Percentiles rank a stretch among this genome's conserved stretches.
Evolutionary conservation across 2,329 filamentous ascomycete genomes (phyloP).

Genomic region (Botrytis cinerea): DNA sequence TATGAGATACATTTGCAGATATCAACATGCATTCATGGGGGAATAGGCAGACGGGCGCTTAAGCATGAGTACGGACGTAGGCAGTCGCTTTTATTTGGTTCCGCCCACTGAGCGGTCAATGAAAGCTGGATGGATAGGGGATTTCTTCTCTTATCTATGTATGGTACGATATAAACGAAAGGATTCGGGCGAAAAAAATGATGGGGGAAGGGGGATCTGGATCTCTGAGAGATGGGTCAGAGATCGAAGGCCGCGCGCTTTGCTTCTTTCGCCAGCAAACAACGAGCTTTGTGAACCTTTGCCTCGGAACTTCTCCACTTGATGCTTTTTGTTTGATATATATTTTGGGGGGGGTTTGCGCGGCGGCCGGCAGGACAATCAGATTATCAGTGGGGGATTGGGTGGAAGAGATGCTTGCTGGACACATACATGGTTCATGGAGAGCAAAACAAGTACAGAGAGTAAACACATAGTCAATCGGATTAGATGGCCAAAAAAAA

Average conservation of each 20-base stretch:
- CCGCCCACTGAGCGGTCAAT: background rate
- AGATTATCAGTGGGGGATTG: background rate
- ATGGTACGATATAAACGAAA: background rate
- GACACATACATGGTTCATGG: background rate
- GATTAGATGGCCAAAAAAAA: background rate
- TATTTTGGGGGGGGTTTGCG: background rate
- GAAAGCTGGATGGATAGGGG: background rate
- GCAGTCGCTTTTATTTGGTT: background rate
- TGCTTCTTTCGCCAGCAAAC: background rate
- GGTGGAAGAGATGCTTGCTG: background rate
- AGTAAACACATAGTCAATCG: background rate
- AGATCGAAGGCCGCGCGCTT: background rate
- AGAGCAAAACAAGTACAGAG: background rate
- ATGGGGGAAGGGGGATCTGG: background rate
- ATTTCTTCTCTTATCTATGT: background rate
- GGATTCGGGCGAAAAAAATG: background rate
- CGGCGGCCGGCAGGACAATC: background rate
- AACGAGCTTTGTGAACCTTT: background rate
- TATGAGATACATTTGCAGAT: background rate
- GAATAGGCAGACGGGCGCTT: conserved; percentile 6
- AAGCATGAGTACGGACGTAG: background rate
- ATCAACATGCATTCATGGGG: background rate
- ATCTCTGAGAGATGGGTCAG: background rate
- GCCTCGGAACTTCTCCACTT: background rate
- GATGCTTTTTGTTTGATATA: background rate